A percentile compares a stretch with the other conserved stretches of the same genome.
These are phyloP conservation scores for Diutina neorugosa DNA, from an alignment of 1,139 yeast genomes.

Conservation along the genomic window DNA sequence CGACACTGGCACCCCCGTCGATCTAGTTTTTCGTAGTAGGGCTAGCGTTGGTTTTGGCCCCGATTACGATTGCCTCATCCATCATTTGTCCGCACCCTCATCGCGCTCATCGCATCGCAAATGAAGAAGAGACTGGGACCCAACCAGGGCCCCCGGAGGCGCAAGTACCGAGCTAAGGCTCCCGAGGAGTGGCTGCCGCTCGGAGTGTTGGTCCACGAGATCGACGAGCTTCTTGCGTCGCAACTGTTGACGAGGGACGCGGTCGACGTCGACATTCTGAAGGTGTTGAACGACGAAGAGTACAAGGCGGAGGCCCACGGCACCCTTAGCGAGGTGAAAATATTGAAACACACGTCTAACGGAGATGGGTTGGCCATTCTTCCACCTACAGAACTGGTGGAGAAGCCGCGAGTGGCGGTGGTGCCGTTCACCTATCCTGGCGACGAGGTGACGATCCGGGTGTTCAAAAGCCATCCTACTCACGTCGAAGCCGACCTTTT, in stretches of 20 bases:
- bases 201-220: slow-evolving; percentile 71
- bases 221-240: slow-evolving; percentile 41
- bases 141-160: slow-evolving; percentile 17
- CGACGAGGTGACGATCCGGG: slow-evolving; percentile 55
- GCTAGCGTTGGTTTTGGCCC: no score
- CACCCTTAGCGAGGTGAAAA: slow-evolving; percentile 41
- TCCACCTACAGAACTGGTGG: slow-evolving; percentile 40
- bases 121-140: not conserved
- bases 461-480: slow-evolving; percentile 68
- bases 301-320: slow-evolving; percentile 47
- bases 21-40: no score
- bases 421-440: slow-evolving; percentile 89
- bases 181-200: slow-evolving; percentile 70
- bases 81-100: not conserved
- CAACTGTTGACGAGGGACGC: slow-evolving; percentile 32
- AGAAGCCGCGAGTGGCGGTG: slow-evolving; percentile 31
- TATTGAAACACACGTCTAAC: slow-evolving; percentile 51
- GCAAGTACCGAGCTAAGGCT: slow-evolving; percentile 44
- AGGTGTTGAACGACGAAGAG: slow-evolving; percentile 48
- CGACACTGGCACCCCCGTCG: no score
- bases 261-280: slow-evolving; percentile 50
- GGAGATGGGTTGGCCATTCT: slow-evolving; percentile 65
- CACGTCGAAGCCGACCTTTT: slow-evolving; percentile 70
- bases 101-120: not conserved
- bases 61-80: not conserved